These are phyloP conservation scores for Murraya koenigii DNA, from an alignment of 345 rosid species.

Conservation along the genomic window DNA sequence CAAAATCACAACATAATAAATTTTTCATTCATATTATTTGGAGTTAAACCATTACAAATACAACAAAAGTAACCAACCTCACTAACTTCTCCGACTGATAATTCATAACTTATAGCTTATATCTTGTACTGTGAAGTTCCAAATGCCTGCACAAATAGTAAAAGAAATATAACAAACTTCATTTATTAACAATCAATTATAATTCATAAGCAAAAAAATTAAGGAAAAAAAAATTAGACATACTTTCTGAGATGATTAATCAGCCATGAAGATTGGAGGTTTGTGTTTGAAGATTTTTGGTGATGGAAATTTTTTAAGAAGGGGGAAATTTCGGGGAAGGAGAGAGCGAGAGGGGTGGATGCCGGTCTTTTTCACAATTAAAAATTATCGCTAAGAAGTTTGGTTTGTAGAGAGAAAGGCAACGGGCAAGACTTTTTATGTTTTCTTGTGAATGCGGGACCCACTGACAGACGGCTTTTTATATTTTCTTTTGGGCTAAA, in stretches of 20 bases:
- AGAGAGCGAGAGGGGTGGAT: background rate
- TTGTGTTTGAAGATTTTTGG: background rate
- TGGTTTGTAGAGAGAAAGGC: background rate
- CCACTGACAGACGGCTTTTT: background rate
- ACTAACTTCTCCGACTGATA: conserved; percentile 58
- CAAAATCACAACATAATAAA: background rate
- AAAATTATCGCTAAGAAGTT: background rate
- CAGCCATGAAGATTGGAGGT: background rate
- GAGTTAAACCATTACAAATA: background rate
- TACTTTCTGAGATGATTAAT: background rate
- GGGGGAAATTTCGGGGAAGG: conserved; percentile 17
- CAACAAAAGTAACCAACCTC: conserved; percentile 30
- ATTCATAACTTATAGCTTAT: conserved; percentile 35
- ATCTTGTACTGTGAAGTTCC: conserved; percentile 1
- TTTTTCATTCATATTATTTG: background rate
- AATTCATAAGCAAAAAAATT: background rate
- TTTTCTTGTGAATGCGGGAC: background rate
- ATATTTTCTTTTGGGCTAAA: background rate
- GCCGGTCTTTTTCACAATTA: background rate
- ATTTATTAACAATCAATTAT: background rate
- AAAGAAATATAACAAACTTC: background rate
- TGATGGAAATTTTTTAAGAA: no score
- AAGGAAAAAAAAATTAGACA: background rate
- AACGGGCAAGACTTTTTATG: background rate
- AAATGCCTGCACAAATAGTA: background rate